Base-by-base conservation (phyloP, 768 basidiomycete genomes). In the Hysterangium stoloniferum region DNA sequence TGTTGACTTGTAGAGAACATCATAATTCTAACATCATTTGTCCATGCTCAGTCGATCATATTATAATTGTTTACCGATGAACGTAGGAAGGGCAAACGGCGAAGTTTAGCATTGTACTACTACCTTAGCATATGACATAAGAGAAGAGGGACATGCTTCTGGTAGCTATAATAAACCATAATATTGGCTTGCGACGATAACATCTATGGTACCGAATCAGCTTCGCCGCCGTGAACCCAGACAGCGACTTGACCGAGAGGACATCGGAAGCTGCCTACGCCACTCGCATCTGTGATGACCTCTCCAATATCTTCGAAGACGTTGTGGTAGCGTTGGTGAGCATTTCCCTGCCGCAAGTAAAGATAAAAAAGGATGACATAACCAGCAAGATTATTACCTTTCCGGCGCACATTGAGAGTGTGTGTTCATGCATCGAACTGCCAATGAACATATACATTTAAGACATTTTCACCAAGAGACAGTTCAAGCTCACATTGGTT, bases 321-420 rank as follows among this genome's bases (percentile, higher is more conserved):
- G 13, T 49, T 50, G 20, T 31, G 41, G 17, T 42, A 54, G 13
- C 37, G 28, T 25, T 43, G 13, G 40, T 33, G 15, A 54, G 44
- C 62, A 33, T 63, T 56, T 52, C 43, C 35, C 72, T 72, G 48
- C 42, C 13, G 15, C 9, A n/a, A 37, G 45, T 55, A n/a, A 54
- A 58, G 49, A 56, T 31, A 29, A n/a, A n/a, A n/a, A n/a, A n/a
- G n/a, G n/a, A n/a, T n/a, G n/a, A n/a, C n/a, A n/a, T n/a, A n/a
- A n/a, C n/a, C n/a, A n/a, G n/a, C n/a, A n/a, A 11, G 19, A 33
- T 15, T 71, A 80, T 61, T 44, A 84, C 84, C 48, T 58, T 59
- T 40, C 82, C 81, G 56, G 86, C 77, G 56, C 79, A 75, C 83
- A 87, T 86, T 54, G 78, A 77, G 51, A 83, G 65, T 48, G 66